phyloP scores from a whole-genome alignment of 371 early-diverging fungal species.

The Rhizomucor miehei region DNA sequence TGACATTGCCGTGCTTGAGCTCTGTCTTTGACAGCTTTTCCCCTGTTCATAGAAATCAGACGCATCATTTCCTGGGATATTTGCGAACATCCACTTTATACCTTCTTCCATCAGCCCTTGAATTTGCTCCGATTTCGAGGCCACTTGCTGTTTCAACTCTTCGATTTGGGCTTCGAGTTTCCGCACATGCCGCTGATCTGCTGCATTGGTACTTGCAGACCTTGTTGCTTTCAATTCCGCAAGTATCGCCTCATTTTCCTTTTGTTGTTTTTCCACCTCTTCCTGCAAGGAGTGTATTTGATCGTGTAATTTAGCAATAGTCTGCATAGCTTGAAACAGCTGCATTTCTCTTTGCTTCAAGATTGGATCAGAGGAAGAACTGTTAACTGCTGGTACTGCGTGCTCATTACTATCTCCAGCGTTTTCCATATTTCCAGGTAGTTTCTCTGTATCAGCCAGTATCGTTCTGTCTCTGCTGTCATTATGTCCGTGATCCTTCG shows the following conservation, averaged over 20 bases:
- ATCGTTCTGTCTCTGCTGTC: background rate
- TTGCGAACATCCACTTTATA: constrained; percentile 10
- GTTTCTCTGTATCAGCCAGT: background rate
- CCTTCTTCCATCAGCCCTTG: constrained; percentile 64
- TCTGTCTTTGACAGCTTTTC: constrained; percentile 80
- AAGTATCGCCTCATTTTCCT: constrained; percentile 3
- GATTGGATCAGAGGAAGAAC: constrained; percentile 15
- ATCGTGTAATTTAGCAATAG: constrained; percentile 59
- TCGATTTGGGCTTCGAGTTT: constrained; percentile 46
- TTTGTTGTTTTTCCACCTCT: constrained; percentile 22
- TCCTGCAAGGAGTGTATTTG: constrained; percentile 53
- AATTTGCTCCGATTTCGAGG: constrained; percentile 64
- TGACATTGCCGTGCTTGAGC: constrained; percentile 64
- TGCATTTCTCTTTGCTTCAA: constrained; percentile 66
- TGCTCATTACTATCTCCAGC: background rate
- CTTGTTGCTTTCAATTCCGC: constrained; percentile 5
- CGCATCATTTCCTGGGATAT: background rate
- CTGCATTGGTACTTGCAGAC: constrained; percentile 2
- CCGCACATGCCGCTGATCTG: constrained; percentile 15
- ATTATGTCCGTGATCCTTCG: no score
- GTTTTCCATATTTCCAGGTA: background rate
- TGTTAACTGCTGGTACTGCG: background rate
- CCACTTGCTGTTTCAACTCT: constrained; percentile 49
- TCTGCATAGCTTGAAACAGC: constrained; percentile 57
- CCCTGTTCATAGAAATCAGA: constrained; percentile 40